Percentiles rank a stretch among this genome's conserved stretches.
Conservation (phyloP, 2,329 filamentous ascomycete genomes). For the Penicillium paneum region DNA sequence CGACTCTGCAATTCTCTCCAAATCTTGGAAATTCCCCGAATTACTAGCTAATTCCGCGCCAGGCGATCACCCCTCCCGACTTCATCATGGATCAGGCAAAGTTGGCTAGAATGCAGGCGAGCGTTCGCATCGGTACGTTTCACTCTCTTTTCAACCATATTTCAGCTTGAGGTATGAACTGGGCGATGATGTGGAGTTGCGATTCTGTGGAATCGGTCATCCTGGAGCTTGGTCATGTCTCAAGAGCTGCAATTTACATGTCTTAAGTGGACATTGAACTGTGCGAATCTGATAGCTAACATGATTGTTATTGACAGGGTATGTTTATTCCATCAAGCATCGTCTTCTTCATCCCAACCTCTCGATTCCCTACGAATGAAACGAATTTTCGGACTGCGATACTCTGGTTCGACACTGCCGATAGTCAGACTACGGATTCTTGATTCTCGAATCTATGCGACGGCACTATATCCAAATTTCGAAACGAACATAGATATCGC, state of each 20-base stretch:
- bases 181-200: slow-evolving; percentile 9
- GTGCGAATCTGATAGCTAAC: slow-evolving; percentile 15
- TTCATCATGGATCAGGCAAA: slow-evolving; percentile 64
- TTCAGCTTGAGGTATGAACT: background rate
- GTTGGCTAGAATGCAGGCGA: slow-evolving; percentile 64
- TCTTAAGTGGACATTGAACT: background rate
- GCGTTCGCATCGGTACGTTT: slow-evolving; percentile 68
- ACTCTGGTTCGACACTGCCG: background rate
- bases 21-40: slow-evolving; percentile 1
- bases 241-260: background rate
- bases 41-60: slow-evolving; percentile 16
- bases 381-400: slow-evolving; percentile 2
- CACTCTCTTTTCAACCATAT: slow-evolving; percentile 3
- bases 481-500: background rate
- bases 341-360: background rate
- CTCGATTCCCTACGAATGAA: background rate
- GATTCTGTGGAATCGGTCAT: slow-evolving; percentile 3
- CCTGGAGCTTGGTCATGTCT: slow-evolving; percentile 7
- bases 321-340: slow-evolving; percentile 16
- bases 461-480: background rate
- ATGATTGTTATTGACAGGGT: slow-evolving; percentile 22
- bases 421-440: background rate
- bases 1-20: background rate
- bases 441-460: background rate
- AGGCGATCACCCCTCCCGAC: slow-evolving; percentile 24